Conservation (phyloP, 2,329 filamentous ascomycete species). For the Mycosphaerella sp. region DNA sequence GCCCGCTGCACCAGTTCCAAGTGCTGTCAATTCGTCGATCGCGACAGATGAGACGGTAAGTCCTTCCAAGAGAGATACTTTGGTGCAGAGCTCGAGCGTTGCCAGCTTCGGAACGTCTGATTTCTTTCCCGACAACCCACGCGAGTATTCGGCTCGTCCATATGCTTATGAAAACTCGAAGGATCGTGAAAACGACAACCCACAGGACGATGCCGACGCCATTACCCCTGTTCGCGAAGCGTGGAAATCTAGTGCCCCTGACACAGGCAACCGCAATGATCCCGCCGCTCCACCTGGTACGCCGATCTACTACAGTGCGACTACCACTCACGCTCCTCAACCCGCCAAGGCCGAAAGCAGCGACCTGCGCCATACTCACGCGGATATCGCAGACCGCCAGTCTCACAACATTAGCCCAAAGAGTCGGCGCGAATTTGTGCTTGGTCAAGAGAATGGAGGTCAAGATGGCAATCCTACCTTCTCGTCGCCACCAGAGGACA, state of each 20-base stretch:
- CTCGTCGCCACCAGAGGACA: conserved; percentile 16
- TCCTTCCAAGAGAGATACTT: conserved; percentile 22
- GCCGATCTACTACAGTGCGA: conserved; percentile 18
- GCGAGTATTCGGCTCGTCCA: conserved; percentile 33
- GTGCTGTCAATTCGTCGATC: conserved; percentile 9
- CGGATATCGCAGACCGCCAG: conserved; percentile 20
- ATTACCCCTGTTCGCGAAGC: conserved; percentile 2
- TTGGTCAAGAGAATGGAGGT: conserved; percentile 26
- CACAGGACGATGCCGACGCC: conserved; percentile 1
- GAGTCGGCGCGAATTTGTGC: conserved; percentile 26
- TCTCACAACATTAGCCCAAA: conserved; percentile 29
- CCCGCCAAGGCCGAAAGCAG: conserved; percentile 7
- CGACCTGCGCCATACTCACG: neutral
- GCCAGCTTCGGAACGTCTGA: conserved; percentile 35
- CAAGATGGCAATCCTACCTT: conserved; percentile 2
- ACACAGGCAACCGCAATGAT: conserved; percentile 14
- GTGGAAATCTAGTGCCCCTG: neutral
- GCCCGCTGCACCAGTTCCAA: conserved; percentile 6
- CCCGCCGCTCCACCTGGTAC: conserved; percentile 27
- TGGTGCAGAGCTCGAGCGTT: conserved; percentile 31
- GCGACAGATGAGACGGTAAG: conserved; percentile 21
- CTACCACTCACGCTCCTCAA: conserved; percentile 12
- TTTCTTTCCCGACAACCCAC: conserved; percentile 36
- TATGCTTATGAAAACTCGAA: conserved; percentile 28
- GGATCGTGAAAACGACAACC: conserved; percentile 9